A percentile compares a stretch with the other conserved stretches of the same genome.
These are phyloP conservation scores for Talaromyces sp. DNA, from an alignment of 2,329 filamentous ascomycete genomes.

Conservation along the genomic window DNA sequence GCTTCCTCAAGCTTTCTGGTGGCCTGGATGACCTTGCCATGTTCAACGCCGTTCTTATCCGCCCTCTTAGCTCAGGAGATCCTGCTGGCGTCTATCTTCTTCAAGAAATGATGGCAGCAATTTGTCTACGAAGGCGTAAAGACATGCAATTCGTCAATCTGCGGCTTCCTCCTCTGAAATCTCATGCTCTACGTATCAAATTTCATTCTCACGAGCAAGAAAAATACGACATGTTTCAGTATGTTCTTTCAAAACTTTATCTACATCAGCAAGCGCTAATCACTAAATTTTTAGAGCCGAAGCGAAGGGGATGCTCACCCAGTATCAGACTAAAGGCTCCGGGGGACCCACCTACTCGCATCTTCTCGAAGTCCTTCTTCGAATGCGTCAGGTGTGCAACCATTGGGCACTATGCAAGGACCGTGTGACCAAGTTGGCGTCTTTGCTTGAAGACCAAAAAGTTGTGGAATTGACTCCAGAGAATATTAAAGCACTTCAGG, in stretches of 20 bases:
- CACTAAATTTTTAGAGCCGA: conserved; percentile 52
- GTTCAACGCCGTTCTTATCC: conserved; percentile 66
- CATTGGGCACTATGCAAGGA: conserved; percentile 79
- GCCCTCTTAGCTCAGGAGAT: conserved; percentile 58
- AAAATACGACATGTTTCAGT: conserved; percentile 70
- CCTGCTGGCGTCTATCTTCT: conserved; percentile 57
- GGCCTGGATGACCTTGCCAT: conserved; percentile 67
- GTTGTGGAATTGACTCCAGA: conserved; percentile 65
- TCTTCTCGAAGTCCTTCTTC: conserved; percentile 73
- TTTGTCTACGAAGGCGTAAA: conserved; percentile 77
- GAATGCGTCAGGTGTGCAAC: conserved; percentile 80
- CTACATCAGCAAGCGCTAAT: conserved; percentile 7
- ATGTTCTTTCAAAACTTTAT: conserved; percentile 25
- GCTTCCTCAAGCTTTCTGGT: conserved; percentile 69
- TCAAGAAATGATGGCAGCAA: conserved; percentile 70
- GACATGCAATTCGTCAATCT: conserved; percentile 85
- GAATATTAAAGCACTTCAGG: conserved; percentile 66
- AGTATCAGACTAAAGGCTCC: conserved; percentile 45
- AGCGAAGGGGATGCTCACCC: conserved; percentile 64
- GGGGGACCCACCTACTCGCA: conserved; percentile 58
- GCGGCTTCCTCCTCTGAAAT: conserved; percentile 68
- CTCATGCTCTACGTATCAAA: conserved; percentile 69
- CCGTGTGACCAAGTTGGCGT: conserved; percentile 66
- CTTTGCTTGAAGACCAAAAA: conserved; percentile 60
- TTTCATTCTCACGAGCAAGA: conserved; percentile 68